Base-by-base conservation (phyloP, 2,329 filamentous ascomycete genomes). In the Knoxdaviesia proteae region DNA sequence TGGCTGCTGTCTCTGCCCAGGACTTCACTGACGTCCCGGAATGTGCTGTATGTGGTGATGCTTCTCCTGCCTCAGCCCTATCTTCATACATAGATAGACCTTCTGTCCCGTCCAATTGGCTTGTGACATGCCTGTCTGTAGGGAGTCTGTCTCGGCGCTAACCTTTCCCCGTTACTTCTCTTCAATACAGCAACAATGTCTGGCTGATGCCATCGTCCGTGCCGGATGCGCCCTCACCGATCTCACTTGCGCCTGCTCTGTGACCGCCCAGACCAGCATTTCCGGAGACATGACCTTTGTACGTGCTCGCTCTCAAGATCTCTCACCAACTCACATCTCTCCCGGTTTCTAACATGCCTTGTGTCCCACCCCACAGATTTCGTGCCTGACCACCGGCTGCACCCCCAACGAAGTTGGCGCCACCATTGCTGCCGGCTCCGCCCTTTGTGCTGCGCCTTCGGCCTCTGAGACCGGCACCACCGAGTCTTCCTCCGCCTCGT, bases 221-320 rank as follows among this genome's bases (percentile, higher is more conserved):
- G 53, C 54, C 39, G 59, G 58, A 50, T 65, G 62, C 51, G 35
- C 46, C 4, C 46, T 57, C 48, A 47, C 46, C 41, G 60, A 64
- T 46, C 51, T 55, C 7, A 51, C 49, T 41, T 66, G 63, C 53
- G 55, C 56, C 49, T 66, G 63, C 52, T 49, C 53, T 31, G n/a
- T 53, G 10, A 46, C 45, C 2, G 58, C 53, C 44, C 57, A 60
- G 51, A 45, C 44, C 36, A 49, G 53, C 46, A 54, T 62, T 34
- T 43, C 45, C 32, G 44, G 42, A 5, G 45, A 46, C 37, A 36
- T 46, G 5, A 32, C 32, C 11, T 44, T 46, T 48, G 29, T 44
- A 49, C 34, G 45, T 53, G 38, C 53, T 57, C 43, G 44, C 52
- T 8, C 45, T 51, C 20, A 20, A 20, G 32, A 6, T 33, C 9